Evolutionary conservation across 345 rosid genomes (phyloP).

Genomic region (Bruguiera sexangula): DNA sequence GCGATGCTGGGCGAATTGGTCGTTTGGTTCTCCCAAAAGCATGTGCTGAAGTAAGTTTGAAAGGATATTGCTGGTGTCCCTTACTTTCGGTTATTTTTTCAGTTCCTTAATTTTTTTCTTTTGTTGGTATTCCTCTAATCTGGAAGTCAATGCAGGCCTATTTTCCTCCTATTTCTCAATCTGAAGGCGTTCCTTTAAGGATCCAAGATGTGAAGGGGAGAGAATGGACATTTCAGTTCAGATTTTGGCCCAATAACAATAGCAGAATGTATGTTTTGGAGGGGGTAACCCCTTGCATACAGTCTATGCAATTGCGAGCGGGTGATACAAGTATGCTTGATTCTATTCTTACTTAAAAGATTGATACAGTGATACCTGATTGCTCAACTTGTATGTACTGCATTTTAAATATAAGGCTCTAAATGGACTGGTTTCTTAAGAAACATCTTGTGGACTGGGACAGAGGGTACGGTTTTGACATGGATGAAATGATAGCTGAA

Average conservation of each 20-base stretch:
- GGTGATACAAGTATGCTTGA: slow-evolving; percentile 75
- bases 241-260: slow-evolving; percentile 99
- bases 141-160: slow-evolving; percentile 60
- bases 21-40: slow-evolving; percentile 96
- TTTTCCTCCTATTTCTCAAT: slow-evolving; percentile 87
- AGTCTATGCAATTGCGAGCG: slow-evolving; percentile 81
- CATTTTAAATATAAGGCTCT: neutral
- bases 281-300: slow-evolving; percentile 98
- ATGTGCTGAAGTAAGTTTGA: slow-evolving; percentile 80
- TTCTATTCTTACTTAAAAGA: slow-evolving; percentile 8
- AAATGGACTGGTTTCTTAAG: neutral
- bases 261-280: slow-evolving; percentile 98
- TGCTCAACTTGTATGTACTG: neutral
- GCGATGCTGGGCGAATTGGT: slow-evolving; percentile 98
- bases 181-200: slow-evolving; percentile 84
- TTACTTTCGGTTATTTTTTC: neutral
- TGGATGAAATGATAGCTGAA: neutral
- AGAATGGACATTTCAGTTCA: slow-evolving; percentile 96
- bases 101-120: neutral
- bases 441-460: neutral
- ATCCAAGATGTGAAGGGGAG: slow-evolving; percentile 83
- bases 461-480: neutral
- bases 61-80: slow-evolving; percentile 8
- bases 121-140: slow-evolving; percentile 16
- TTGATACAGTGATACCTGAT: neutral